Evolutionary conservation across 257 asterid genomes (phyloP).

Genomic region (Lycium ferocissimum): DNA sequence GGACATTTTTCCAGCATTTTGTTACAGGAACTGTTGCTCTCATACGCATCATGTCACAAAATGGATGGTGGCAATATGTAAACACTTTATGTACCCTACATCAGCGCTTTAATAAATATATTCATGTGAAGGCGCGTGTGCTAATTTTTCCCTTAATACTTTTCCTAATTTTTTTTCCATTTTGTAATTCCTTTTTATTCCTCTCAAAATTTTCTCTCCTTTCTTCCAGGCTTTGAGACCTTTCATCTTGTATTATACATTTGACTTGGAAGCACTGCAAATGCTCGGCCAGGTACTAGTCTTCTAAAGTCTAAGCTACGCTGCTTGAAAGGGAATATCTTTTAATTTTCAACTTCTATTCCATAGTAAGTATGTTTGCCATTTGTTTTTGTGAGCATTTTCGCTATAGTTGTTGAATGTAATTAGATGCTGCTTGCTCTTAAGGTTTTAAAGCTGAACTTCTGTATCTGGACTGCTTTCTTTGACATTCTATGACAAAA

Average conservation of each 20-base stretch:
- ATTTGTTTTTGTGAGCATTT: not conserved
- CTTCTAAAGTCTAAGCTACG: not conserved
- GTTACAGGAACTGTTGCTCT: not conserved
- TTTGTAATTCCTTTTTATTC: not conserved
- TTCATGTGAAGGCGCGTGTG: not conserved
- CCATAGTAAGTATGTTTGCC: not conserved
- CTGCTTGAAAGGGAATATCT: not conserved
- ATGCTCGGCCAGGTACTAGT: slow-evolving; percentile 46
- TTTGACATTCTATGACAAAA: not conserved
- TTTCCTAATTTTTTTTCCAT: not conserved
- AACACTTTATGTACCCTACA: not conserved
- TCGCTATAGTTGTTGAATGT: not conserved
- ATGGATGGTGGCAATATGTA: not conserved
- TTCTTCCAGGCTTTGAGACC: slow-evolving; percentile 65
- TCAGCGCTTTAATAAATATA: not conserved
- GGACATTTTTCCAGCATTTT: slow-evolving; percentile 20
- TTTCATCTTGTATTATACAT: slow-evolving; percentile 69
- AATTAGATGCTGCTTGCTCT: not conserved
- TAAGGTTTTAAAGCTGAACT: not conserved
- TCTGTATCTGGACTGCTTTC: not conserved
- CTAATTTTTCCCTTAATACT: not conserved
- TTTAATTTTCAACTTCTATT: slow-evolving; percentile 10
- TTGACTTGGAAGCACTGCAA: slow-evolving; percentile 52
- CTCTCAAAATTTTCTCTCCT: slow-evolving; percentile 16
- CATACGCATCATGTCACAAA: slow-evolving; percentile 10